Evolutionary conservation across 768 basidiomycete species (phyloP).

Genomic region (Russula lepida): DNA sequence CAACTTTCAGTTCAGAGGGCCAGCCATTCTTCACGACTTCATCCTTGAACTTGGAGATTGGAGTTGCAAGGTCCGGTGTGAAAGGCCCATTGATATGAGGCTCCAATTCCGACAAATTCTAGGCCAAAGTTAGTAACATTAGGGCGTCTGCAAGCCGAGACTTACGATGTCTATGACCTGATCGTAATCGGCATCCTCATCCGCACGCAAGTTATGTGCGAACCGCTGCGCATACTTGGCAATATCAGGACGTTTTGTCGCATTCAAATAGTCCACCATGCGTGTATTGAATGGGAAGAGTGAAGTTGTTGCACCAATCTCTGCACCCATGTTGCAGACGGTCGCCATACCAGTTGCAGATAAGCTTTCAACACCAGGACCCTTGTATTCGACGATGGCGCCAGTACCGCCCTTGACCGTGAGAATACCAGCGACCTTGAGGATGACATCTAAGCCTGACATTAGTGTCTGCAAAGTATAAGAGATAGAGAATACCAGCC

Average conservation of each 20-base stretch:
- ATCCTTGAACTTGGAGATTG: slow-evolving; percentile 88
- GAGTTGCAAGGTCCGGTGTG: slow-evolving; percentile 99
- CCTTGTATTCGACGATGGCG: slow-evolving; percentile 96
- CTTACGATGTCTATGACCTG: slow-evolving; percentile 84
- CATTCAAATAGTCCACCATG: slow-evolving; percentile 88
- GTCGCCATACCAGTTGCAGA: slow-evolving; percentile 99
- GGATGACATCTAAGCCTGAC: slow-evolving; percentile 70
- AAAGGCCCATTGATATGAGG: slow-evolving; percentile 99
- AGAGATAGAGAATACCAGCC: slow-evolving; percentile 37
- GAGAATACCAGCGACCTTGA: slow-evolving; percentile 97
- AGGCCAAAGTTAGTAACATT: not conserved
- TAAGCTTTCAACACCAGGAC: slow-evolving; percentile 89
- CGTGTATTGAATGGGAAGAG: slow-evolving; percentile 97
- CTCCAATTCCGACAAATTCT: slow-evolving; percentile 96
- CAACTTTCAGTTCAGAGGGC: slow-evolving; percentile 96
- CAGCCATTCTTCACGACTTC: slow-evolving; percentile 93
- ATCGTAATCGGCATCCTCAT: slow-evolving; percentile 88
- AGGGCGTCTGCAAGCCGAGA: slow-evolving; percentile 9
- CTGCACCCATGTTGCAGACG: slow-evolving; percentile 99
- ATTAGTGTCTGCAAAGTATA: slow-evolving; percentile 8
- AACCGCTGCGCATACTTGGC: slow-evolving; percentile 85
- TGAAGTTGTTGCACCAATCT: slow-evolving; percentile 98
- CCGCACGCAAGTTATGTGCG: slow-evolving; percentile 83
- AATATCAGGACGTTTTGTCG: slow-evolving; percentile 87
- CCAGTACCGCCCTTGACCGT: slow-evolving; percentile 99